phyloP scores from a whole-genome alignment of 2,329 filamentous ascomycete genomes.

The Aspergillus arachidicola region DNA sequence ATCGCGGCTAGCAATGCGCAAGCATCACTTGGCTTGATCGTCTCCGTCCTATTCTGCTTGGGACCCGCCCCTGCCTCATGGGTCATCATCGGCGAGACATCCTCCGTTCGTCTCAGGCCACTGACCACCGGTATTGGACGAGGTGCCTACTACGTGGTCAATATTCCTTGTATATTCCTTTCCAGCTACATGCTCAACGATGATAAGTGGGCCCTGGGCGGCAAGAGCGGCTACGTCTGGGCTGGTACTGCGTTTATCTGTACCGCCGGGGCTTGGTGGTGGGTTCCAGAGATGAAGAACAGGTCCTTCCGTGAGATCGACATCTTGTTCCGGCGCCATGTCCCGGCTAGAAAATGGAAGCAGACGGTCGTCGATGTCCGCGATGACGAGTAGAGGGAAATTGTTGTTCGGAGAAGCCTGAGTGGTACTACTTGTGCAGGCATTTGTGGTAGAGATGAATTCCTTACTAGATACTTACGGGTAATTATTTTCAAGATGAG shows the following conservation, averaged over 20 bases:
- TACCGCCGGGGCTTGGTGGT: constrained; percentile 52
- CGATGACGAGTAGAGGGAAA: too few species aligned
- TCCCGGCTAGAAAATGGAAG: constrained; percentile 50
- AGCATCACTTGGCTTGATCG: constrained; percentile 64
- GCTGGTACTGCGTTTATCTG: constrained; percentile 42
- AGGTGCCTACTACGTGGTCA: constrained; percentile 63
- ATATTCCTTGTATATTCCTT: constrained; percentile 69
- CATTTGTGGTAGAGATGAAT: too few species aligned
- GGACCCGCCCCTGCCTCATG: constrained; percentile 66
- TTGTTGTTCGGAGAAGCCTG: too few species aligned
- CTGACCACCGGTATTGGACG: constrained; percentile 68
- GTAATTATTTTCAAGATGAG: too few species aligned
- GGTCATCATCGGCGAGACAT: constrained; percentile 70
- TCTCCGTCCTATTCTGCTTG: constrained; percentile 66
- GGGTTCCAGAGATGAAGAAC: constrained; percentile 60
- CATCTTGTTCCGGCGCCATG: constrained; percentile 58
- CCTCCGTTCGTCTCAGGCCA: constrained; percentile 64
- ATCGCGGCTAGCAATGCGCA: constrained; percentile 55
- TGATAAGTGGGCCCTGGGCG: constrained; percentile 48
- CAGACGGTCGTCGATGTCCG: too few species aligned
- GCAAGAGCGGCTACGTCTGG: constrained; percentile 62
- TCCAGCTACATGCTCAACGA: constrained; percentile 64
- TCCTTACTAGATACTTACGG: too few species aligned
- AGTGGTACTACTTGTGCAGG: too few species aligned
- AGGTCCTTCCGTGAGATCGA: constrained; percentile 65